phyloP scores from a whole-genome alignment of 2,329 filamentous ascomycete species.

The Trichoderma sp. region DNA sequence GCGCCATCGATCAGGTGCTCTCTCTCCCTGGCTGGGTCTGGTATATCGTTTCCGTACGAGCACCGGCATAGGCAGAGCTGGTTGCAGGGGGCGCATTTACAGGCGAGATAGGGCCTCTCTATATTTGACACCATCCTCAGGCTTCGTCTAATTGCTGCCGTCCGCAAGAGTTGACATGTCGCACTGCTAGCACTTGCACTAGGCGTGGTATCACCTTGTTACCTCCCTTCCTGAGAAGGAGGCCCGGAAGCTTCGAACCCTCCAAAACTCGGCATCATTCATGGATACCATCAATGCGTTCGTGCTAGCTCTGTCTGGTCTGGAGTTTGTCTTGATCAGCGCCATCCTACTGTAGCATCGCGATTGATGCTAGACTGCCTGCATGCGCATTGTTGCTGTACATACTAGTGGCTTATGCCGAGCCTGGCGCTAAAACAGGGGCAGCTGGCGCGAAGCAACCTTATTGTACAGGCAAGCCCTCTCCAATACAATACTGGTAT shows the following conservation, averaged over 20 bases:
- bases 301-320: not conserved
- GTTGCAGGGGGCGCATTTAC: not conserved
- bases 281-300: not conserved
- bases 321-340: not conserved
- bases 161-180: not conserved
- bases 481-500: not conserved
- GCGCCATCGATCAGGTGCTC: not conserved
- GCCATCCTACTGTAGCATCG: not conserved
- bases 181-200: not conserved
- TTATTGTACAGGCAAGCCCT: not conserved
- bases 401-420: constrained; percentile 10
- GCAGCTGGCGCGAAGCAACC: not conserved
- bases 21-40: not conserved
- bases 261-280: not conserved
- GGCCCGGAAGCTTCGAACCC: not conserved
- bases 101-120: constrained; percentile 16
- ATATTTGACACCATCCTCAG: not conserved
- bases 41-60: not conserved
- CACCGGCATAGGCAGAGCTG: not conserved
- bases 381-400: constrained; percentile 5
- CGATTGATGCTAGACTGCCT: not conserved
- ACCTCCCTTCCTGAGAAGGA: not conserved
- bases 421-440: constrained; percentile 15
- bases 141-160: not conserved
- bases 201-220: not conserved